Conservation (phyloP, 352 stramenopile species). For the Phytophthora foliorum region DNA sequence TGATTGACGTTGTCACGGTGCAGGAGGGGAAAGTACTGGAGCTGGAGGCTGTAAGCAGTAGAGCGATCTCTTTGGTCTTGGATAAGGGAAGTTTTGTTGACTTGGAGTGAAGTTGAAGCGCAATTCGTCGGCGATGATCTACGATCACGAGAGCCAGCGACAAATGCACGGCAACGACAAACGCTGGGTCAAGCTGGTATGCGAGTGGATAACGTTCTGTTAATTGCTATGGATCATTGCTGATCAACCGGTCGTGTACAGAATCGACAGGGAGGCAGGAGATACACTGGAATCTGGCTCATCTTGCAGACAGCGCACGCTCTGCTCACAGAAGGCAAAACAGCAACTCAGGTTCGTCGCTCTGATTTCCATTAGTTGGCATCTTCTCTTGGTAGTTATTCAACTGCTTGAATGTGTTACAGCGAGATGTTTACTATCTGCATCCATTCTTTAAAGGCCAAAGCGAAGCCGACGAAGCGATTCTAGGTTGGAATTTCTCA, state of each 20-base stretch:
- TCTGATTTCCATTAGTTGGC: background rate
- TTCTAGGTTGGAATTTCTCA: conserved; percentile 58
- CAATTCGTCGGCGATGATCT: conserved; percentile 60
- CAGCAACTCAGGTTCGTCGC: conserved; percentile 74
- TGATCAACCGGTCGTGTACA: conserved; percentile 24
- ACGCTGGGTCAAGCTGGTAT: conserved; percentile 70
- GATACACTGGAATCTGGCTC: conserved; percentile 87
- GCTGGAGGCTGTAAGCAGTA: conserved; percentile 60
- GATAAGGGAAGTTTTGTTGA: background rate
- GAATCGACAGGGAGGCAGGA: conserved; percentile 73
- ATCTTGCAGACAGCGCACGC: conserved; percentile 83
- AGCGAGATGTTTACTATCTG: conserved; percentile 90
- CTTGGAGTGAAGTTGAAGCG: conserved; percentile 62
- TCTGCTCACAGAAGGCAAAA: conserved; percentile 80
- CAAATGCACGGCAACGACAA: conserved; percentile 69
- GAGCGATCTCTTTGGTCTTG: background rate
- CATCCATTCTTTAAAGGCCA: conserved; percentile 87
- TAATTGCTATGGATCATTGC: background rate
- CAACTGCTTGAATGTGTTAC: background rate
- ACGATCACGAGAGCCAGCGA: conserved; percentile 61
- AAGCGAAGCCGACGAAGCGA: conserved; percentile 85
- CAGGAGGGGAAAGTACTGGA: conserved; percentile 62
- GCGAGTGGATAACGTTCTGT: background rate
- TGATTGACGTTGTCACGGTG: background rate
- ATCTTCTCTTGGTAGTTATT: background rate